phyloP scores from a whole-genome alignment of 768 basidiomycete genomes.

The Boletellus ananas region DNA sequence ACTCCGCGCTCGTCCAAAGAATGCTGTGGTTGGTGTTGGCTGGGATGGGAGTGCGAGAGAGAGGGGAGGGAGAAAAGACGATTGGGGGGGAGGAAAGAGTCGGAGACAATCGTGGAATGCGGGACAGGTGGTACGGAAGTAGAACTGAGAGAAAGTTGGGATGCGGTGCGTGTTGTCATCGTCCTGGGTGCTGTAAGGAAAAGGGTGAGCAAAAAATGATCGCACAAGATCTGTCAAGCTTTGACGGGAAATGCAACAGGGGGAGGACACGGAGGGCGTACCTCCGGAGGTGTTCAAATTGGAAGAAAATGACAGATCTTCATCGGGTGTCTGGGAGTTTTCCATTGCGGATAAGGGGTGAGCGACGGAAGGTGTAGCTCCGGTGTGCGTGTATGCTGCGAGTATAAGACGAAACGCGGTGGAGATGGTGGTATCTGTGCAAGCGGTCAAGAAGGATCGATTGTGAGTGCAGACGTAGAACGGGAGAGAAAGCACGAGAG shows the following conservation, averaged over 20 bases:
- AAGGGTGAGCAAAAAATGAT: conserved; percentile 12
- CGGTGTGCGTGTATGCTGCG: conserved; percentile 4
- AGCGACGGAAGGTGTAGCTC: neutral
- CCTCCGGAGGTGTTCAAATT: conserved; percentile 21
- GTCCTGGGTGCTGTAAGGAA: conserved; percentile 8
- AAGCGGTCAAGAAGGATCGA: neutral
- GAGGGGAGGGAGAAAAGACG: neutral
- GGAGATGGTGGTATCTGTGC: neutral
- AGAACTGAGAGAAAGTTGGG: conserved; percentile 1
- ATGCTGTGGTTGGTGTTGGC: neutral
- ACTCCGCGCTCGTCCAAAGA: neutral
- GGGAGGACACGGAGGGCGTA: conserved; percentile 18
- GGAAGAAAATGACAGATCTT: conserved; percentile 12
- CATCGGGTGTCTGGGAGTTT: conserved; percentile 16
- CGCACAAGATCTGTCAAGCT: conserved; percentile 10
- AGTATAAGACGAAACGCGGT: neutral
- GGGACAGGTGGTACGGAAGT: neutral
- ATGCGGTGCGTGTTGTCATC: neutral
- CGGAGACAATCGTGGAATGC: neutral
- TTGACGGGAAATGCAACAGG: conserved; percentile 9
- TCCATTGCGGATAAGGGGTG: conserved; percentile 22
- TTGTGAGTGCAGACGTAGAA: neutral
- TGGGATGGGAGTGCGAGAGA: neutral
- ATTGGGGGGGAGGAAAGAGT: neutral
- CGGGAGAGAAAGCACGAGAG: neutral